phyloP scores from a whole-genome alignment of 1,284 basidiomycete genomes.

The Termitomyces sp. region DNA sequence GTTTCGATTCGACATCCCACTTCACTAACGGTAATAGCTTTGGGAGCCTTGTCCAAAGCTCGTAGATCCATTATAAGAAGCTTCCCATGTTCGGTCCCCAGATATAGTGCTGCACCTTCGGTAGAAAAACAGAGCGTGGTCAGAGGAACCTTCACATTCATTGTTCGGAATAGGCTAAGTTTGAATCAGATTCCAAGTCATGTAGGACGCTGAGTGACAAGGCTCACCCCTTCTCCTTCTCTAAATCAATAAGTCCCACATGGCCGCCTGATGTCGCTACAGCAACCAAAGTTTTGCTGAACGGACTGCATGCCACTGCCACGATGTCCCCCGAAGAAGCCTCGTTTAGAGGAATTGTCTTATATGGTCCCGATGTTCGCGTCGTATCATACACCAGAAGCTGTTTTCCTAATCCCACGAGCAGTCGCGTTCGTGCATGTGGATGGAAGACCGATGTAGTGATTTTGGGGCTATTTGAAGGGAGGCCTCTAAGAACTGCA shows the following conservation, averaged over 20 bases:
- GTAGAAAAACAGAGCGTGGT: slow-evolving; percentile 60
- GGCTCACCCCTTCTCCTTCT: slow-evolving; percentile 65
- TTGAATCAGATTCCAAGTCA: slow-evolving; percentile 3
- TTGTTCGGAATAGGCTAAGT: slow-evolving; percentile 48
- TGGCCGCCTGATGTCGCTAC: slow-evolving; percentile 48
- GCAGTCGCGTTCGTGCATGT: slow-evolving; percentile 50
- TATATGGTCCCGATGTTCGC: slow-evolving; percentile 49
- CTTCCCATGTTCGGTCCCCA: slow-evolving; percentile 59
- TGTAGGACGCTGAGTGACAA: slow-evolving; percentile 3
- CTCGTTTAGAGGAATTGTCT: slow-evolving; percentile 44
- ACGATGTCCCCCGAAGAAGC: slow-evolving; percentile 38
- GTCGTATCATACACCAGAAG: slow-evolving; percentile 59
- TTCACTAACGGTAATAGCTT: slow-evolving; percentile 44
- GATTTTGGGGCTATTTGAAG: slow-evolving; percentile 29
- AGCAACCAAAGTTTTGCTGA: slow-evolving; percentile 65
- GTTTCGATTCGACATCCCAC: slow-evolving; percentile 41
- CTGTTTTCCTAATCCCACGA: slow-evolving; percentile 49
- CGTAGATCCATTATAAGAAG: slow-evolving; percentile 59
- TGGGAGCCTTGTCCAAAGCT: slow-evolving; percentile 56
- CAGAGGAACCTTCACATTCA: slow-evolving; percentile 46
- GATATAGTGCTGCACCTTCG: slow-evolving; percentile 59
- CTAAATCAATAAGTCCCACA: slow-evolving; percentile 58
- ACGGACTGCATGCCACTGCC: slow-evolving; percentile 59
- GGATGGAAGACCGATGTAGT: slow-evolving; percentile 53
- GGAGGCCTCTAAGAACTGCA: slow-evolving; percentile 47